These are phyloP conservation scores for Fusarium papillatum DNA, from an alignment of 2,329 filamentous ascomycete genomes.

Conservation along the genomic window DNA sequence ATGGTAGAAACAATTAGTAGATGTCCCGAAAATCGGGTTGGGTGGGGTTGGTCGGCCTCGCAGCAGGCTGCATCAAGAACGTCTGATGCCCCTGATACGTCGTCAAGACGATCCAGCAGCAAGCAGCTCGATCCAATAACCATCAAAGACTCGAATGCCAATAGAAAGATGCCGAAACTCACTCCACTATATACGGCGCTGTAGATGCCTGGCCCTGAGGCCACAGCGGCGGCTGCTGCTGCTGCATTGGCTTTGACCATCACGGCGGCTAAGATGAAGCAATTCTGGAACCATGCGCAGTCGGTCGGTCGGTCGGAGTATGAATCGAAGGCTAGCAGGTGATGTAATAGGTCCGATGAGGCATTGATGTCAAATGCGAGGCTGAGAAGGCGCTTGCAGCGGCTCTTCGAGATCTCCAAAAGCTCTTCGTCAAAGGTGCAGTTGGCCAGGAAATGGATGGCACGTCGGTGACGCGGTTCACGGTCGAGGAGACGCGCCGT, in stretches of 20 bases:
- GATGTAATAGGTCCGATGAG: neutral
- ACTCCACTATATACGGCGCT: constrained; percentile 80
- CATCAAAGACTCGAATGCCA: neutral
- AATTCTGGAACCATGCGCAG: constrained; percentile 37
- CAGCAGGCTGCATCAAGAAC: constrained; percentile 2
- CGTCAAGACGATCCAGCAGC: neutral
- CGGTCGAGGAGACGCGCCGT: constrained; percentile 51
- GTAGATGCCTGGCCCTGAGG: constrained; percentile 67
- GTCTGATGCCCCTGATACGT: constrained; percentile 6
- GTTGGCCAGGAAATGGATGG: constrained; percentile 46
- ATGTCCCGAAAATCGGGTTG: neutral
- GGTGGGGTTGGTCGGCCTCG: constrained; percentile 4
- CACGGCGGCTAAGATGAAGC: constrained; percentile 42
- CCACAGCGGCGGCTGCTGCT: constrained; percentile 42
- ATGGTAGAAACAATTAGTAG: constrained; percentile 23
- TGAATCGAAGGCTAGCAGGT: constrained; percentile 3
- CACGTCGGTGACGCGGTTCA: constrained; percentile 54
- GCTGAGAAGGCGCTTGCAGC: constrained; percentile 26
- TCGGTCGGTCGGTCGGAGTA: constrained; percentile 4
- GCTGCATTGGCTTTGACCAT: constrained; percentile 63
- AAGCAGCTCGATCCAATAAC: neutral
- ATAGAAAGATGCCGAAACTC: constrained; percentile 50
- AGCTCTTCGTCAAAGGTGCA: constrained; percentile 40
- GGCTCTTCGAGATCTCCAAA: constrained; percentile 26
- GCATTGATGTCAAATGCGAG: constrained; percentile 17